phyloP scores from a whole-genome alignment of 169 alveolate species.

The Cryptosporidium parvum region DNA sequence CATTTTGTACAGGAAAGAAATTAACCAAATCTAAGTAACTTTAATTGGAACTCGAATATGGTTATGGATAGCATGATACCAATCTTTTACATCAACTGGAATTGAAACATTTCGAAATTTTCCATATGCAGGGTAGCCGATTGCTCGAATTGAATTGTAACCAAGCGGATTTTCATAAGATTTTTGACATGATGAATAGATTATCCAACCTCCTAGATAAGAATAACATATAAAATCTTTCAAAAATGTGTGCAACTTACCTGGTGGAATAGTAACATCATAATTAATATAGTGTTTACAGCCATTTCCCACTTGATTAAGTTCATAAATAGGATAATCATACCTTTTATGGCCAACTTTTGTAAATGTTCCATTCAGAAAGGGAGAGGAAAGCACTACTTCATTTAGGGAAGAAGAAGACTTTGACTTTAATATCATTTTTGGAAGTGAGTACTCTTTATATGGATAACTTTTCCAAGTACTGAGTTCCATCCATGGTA shows the following conservation, averaged over 20 bases:
- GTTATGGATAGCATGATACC: constrained; percentile 46
- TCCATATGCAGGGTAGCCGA: constrained; percentile 70
- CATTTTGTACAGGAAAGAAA: constrained; percentile 12
- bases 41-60: constrained; percentile 64
- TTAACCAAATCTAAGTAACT: neutral
- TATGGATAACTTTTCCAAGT: constrained; percentile 26
- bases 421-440: constrained; percentile 27
- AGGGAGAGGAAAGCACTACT: constrained; percentile 23
- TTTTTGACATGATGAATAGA: constrained; percentile 47
- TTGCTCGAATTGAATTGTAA: constrained; percentile 56
- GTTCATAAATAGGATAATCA: constrained; percentile 37
- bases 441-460: constrained; percentile 37
- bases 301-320: neutral
- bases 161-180: constrained; percentile 58
- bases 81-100: constrained; percentile 42
- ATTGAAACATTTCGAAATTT: neutral
- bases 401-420: neutral
- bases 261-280: constrained; percentile 74
- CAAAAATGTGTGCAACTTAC: constrained; percentile 12
- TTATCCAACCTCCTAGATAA: constrained; percentile 64
- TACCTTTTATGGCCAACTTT: constrained; percentile 1
- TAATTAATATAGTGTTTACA: constrained; percentile 53
- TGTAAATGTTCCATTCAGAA: constrained; percentile 56
- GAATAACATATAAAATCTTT: neutral
- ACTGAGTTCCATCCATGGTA: constrained; percentile 54